Base-by-base conservation (phyloP, 2,329 filamentous ascomycete species). In the Botrytis pseudocinerea region DNA sequence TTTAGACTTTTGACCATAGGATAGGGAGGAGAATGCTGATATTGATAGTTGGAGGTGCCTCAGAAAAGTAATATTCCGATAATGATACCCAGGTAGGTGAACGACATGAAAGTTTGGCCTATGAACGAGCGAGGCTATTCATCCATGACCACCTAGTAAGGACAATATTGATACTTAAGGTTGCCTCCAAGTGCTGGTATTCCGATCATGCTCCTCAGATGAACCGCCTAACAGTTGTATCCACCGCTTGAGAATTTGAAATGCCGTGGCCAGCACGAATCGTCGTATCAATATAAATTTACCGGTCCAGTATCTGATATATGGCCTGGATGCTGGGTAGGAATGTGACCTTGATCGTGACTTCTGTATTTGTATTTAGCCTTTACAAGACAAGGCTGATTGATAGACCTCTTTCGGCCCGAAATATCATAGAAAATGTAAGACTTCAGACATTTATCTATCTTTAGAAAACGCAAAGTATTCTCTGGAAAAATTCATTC, bases 331-430 rank as follows among this genome's bases (percentile, higher is more conserved):
- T 38, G 18, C 28, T 54, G 14, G 12, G 14, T n/a, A 54, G 35
- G 35, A 35, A 66, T 66, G 46, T 40, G 64, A 40, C 32, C 46
- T 66, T 38, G 35, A 51, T 42, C 38, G 65, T 57, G 65, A 68
- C 65, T 68, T 68, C 65, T 68, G 48, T 46, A 63, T 42, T 59
- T 66, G 60, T 51, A 59, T 62, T 60, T 74, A 74, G 74, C 70
- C 73, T 74, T 64, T 59, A 44, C 20, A n/a, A 28, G 51, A 59
- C 68, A 54, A 74, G 74, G 74, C 74, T 75, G 73, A 42, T 57
- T 74, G 46, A 48, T 40, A 42, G 69, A 46, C 63, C 63, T 62
- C 70, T 74, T 65, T 44, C 38, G 70, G 72, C 60, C 57, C 62
- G 60, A 71, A 32, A 51, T 66, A 20, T 66, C 61, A 76, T 60